Evolutionary conservation across 2,329 filamentous ascomycete species (phyloP), one percentile per base, ranked within the genome.

Genomic region (Penicillium sp.): DNA sequence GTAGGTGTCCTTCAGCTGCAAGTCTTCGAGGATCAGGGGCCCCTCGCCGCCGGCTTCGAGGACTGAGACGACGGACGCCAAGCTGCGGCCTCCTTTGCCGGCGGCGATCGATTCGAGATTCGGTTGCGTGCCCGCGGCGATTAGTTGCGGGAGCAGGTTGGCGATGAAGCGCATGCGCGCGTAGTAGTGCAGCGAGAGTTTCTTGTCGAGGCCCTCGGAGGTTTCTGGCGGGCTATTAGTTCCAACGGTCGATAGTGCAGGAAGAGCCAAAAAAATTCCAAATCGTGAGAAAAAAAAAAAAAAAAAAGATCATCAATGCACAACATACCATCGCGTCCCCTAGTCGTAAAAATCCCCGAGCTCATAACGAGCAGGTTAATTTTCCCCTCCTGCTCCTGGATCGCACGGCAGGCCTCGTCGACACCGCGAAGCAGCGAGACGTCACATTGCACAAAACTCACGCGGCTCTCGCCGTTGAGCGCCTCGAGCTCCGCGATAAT

Each of bases 381-480:
- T 17, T 60, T 62, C 0, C 63, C 64, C 29, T 73, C 72, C 54
- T 74, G 67, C 53, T 66, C 61, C 26, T 70, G 73, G 58, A 88
- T 83, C 31, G 80, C 70, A 11, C 74, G 71, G 63, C 82, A 86
- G 0, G 81, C 75, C 2, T 75, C 70, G 67, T 87, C 84, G 7
- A 86, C 83, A 30, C 81, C 83, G 50, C 76, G 78, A 30, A 88
- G 71, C 5, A 85, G 72, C 8, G 81, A 82, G 49, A 84, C 76
- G 51, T 87, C 85, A 5, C 63, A 64, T 61, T 81, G 76, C 30
- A 87, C 68, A 67, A 86, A 87, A 48, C 71, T 72, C 53, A 83
- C 78, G 13, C 77, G 73, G 2, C 80, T 83, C 1, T 73, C 68
- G 0, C 78, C 73, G 50, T 86, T 87, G 6, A 82, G 61, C 2